A percentile compares a stretch with the other conserved stretches of the same genome.
Evolutionary conservation across 805 yeast species (phyloP).

Genomic region (Starmerella vitae): DNA sequence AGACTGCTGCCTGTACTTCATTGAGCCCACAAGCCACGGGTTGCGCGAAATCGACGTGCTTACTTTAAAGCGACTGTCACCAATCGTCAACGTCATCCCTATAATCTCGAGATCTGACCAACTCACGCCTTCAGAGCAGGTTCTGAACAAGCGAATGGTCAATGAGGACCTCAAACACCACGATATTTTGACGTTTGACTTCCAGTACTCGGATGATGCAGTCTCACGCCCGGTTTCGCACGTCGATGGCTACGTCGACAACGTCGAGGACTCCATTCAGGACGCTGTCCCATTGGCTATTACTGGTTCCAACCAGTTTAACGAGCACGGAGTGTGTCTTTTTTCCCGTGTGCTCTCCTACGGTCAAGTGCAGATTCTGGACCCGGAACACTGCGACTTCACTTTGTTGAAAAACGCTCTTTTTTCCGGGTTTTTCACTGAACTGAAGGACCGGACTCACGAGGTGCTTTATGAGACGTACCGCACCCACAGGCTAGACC

Average conservation of each 20-base stretch:
- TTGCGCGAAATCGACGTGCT: conserved; percentile 61
- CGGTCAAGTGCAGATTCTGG: conserved; percentile 81
- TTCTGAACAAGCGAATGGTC: conserved; percentile 40
- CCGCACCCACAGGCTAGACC: conserved; percentile 25
- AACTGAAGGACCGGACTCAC: conserved; percentile 69
- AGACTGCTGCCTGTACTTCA: conserved; percentile 65
- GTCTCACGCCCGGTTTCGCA: conserved; percentile 31
- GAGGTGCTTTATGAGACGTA: conserved; percentile 64
- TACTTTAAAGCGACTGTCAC: conserved; percentile 54
- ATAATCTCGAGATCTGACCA: conserved; percentile 71
- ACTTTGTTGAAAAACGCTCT: conserved; percentile 66
- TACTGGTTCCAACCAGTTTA: conserved; percentile 54
- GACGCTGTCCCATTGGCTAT: conserved; percentile 63
- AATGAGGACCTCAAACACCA: conserved; percentile 45
- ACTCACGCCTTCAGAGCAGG: conserved; percentile 52
- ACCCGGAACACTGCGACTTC: conserved; percentile 76
- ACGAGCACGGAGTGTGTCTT: conserved; percentile 48
- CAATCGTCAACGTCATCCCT: conserved; percentile 70
- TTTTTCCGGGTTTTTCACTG: conserved; percentile 71
- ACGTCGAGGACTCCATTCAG: conserved; percentile 21
- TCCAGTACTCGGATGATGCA: conserved; percentile 52
- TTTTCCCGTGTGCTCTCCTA: conserved; percentile 76
- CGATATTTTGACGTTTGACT: conserved; percentile 59
- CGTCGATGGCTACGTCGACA: conserved; percentile 35
- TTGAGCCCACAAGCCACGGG: conserved; percentile 43